Evolutionary conservation across 176 grass and related monocot species (phyloP), one percentile per base, ranked within the genome.

Genomic region (Bothriochloa decipiens): DNA sequence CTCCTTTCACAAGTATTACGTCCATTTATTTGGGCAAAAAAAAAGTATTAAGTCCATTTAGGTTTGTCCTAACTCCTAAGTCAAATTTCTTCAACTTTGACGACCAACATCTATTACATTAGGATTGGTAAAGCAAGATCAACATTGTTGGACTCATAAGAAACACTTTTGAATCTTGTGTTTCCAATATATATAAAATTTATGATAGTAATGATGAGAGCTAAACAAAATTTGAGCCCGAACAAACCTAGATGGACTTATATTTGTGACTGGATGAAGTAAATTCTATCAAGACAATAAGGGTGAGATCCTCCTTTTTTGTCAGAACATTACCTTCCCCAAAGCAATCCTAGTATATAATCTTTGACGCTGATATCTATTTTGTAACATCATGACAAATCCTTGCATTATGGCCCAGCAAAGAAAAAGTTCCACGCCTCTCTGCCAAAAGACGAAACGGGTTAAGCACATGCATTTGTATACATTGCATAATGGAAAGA

Each of bases 321-420:
- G 45, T 82, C 68, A 86, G 37, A 82, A 74, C 75, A 73, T 69
- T 92, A 99, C 96, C 93, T 99, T 99, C 23, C 96, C 96, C 68
- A 99, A 87, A 69, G 96, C 96, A 92, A 99, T 99, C 63, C 96
- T 84, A 86, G 96, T 99, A 87, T 99, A 99, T 69, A 99, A 67
- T 89, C 96, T 99, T 88, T 96, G 93, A 61, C 96, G 93, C 63
- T 99, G 96, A 86, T 99, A 99, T 88, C 96, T 93, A 64, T 99
- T 99, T 43, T 99, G 96, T 71, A 99, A 81, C 91, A 99, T 94
- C 96, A 99, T 99, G 61, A 87, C 85, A 72, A 99, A 87, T 86
- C 93, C 96, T 92, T 99, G 96, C 96, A 99, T 96, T 86, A 94
- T 88, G 55, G 96, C 96, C 96, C 96, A 99, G 43, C 83, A 89